A percentile compares a stretch with the other conserved stretches of the same genome.
Evolutionary conservation across 176 grass and related monocot genomes (phyloP).

Genomic region (Pontederia paniculata): DNA sequence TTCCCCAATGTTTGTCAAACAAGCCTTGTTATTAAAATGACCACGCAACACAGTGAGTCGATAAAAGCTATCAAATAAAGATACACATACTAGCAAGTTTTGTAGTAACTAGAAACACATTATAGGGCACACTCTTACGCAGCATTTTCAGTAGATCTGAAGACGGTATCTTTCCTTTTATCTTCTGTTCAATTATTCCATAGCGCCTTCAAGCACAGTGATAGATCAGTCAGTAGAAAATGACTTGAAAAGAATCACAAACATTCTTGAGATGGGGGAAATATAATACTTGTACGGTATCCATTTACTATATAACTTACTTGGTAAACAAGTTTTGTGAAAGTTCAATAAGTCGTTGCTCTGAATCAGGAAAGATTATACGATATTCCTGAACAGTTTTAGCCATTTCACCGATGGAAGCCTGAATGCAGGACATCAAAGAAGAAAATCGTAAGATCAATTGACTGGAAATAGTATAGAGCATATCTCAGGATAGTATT

Average conservation of each 20-base stretch:
- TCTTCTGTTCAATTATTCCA: constrained; percentile 43
- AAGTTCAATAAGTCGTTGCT: constrained; percentile 83
- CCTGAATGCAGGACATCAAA: constrained; percentile 27
- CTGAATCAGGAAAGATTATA: constrained; percentile 99
- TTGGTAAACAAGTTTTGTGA: constrained; percentile 78
- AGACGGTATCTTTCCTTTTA: constrained; percentile 66
- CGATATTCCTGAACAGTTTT: constrained; percentile 90
- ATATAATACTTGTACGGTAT: constrained; percentile 11
- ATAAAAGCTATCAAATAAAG: constrained; percentile 4
- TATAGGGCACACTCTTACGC: constrained; percentile 45
- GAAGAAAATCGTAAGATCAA: constrained; percentile 9
- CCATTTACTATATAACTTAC: constrained; percentile 54
- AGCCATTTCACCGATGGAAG: constrained; percentile 75
- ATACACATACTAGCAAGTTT: too few relatives aligned
- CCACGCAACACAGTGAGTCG: too few relatives aligned
- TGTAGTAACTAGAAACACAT: too few relatives aligned
- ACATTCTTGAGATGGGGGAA: neutral
- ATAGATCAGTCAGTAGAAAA: neutral
- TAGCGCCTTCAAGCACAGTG: constrained; percentile 68
- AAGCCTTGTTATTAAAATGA: too few relatives aligned
- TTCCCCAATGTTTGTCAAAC: too few relatives aligned
- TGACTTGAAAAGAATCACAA: neutral
- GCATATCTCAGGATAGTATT: neutral
- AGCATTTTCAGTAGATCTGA: constrained; percentile 73
- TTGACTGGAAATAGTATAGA: constrained; percentile 10